phyloP scores from a whole-genome alignment of 192 early-diverging fungal species.

The Dimargaris xerosporica region DNA sequence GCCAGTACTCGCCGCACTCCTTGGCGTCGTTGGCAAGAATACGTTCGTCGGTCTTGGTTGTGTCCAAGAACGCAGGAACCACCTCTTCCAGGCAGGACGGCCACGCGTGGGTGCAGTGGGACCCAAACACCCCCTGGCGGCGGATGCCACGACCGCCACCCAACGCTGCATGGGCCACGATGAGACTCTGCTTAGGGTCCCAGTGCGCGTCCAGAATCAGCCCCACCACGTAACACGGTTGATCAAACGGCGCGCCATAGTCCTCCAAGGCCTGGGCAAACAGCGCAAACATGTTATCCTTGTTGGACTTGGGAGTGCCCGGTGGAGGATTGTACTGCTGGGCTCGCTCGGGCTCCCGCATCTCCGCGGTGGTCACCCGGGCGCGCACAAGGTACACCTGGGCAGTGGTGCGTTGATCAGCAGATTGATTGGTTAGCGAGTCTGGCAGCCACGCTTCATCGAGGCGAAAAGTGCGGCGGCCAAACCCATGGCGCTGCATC shows the following conservation, averaged over 20 bases:
- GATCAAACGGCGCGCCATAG: conserved; percentile 29
- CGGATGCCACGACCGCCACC: conserved; percentile 37
- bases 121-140: conserved; percentile 51
- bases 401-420: conserved; percentile 29
- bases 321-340: conserved; percentile 35
- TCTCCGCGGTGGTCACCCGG: conserved; percentile 30
- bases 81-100: conserved; percentile 42
- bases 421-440: conserved; percentile 32
- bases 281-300: conserved; percentile 30
- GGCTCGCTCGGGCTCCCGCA: conserved; percentile 36
- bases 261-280: conserved; percentile 32
- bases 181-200: conserved; percentile 30
- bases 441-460: conserved; percentile 38
- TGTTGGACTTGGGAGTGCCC: conserved; percentile 20
- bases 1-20: conserved; percentile 44
- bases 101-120: conserved; percentile 46
- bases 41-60: conserved; percentile 36
- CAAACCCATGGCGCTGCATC: conserved; percentile 50
- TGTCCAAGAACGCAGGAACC: conserved; percentile 33
- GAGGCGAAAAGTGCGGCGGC: conserved; percentile 46
- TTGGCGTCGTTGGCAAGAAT: conserved; percentile 40
- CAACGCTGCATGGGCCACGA: conserved; percentile 45
- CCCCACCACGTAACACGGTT: conserved; percentile 30
- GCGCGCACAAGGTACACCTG: conserved; percentile 35
- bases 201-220: conserved; percentile 43